Base-by-base conservation (phyloP, 352 stramenopile species). In the Globisporangium perplexum region DNA sequence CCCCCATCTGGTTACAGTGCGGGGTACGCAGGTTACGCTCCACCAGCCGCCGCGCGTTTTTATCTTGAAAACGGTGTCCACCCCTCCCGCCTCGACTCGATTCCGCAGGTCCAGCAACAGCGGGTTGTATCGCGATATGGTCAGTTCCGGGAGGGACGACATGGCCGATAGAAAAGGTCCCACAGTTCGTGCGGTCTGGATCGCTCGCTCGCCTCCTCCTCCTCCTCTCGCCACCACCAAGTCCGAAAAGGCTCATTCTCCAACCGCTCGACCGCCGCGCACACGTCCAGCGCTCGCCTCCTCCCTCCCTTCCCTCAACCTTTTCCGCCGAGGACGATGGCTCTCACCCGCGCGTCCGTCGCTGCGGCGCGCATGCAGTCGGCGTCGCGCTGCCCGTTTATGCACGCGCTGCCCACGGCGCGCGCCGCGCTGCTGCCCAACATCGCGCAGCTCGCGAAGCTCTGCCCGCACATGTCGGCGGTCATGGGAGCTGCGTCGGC, bases 381-480 rank as follows among this genome's bases (percentile, higher is more conserved):
- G 36, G 78, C 70, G 38, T 86, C 82, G 10, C 79, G 79, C 50
- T 94, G 84, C 58, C 84, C 84, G 17, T 94, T 94, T 70, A 90
- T 94, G 74, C 71, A 88, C 64, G 75, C 82, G 44, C 76, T 88
- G 20, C 77, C 80, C 12, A 87, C 77, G 1, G 68, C 82, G 4
- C 81, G 82, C 52, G 79, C 81, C 17, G 84, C 84, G 17, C 57
- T 94, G 49, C 67, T 94, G 53, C 84, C 84, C 53, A 94, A 94
- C 69, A 91, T 92, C 66, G 70, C 81, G 53, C 80, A 92, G 69
- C 62, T 94, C 41, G 82, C 80, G 23, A 90, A 90, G 63, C 72
- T 94, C 46, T 94, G 84, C 44, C 84, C 84, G 57, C 84, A 94
- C 77, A 92, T 94, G 83, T 90, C 78, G 53, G 74, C 69, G 20